Percentiles rank a stretch among this genome's conserved stretches.
Conservation (phyloP, 495 filamentous ascomycete genomes). For the Pseudomonodictys pantanalensis region DNA sequence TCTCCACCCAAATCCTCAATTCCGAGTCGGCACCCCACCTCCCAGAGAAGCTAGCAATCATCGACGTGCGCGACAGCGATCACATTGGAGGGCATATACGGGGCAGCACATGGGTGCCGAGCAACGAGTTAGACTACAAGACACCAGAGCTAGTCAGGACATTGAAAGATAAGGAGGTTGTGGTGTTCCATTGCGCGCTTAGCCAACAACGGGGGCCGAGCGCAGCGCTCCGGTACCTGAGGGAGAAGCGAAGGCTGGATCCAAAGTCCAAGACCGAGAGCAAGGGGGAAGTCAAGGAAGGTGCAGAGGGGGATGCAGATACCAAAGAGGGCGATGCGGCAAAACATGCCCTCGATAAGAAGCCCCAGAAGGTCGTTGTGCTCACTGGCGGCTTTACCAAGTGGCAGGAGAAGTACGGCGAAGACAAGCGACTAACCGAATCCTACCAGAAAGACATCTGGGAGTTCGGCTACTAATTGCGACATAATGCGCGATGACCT, state of each 20-base stretch:
- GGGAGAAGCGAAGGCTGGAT: slow-evolving; percentile 57
- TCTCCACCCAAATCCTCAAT: slow-evolving; percentile 16
- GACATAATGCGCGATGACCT: no score
- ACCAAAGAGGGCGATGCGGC: slow-evolving; percentile 31
- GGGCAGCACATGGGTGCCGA: slow-evolving; percentile 71
- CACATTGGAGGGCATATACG: slow-evolving; percentile 89
- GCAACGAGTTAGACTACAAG: slow-evolving; percentile 63
- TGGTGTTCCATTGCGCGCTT: slow-evolving; percentile 95
- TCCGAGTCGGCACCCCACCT: slow-evolving; percentile 3
- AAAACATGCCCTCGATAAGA: slow-evolving; percentile 44
- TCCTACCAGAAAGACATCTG: slow-evolving; percentile 83
- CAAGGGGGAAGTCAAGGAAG: slow-evolving; percentile 52
- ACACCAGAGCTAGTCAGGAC: slow-evolving; percentile 79
- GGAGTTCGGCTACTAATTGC: slow-evolving; percentile 56
- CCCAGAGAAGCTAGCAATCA: slow-evolving; percentile 56
- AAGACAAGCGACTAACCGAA: slow-evolving; percentile 79
- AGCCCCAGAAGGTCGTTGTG: slow-evolving; percentile 66
- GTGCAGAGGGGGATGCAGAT: slow-evolving; percentile 42
- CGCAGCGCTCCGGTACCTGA: slow-evolving; percentile 66
- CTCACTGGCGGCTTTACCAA: slow-evolving; percentile 83
- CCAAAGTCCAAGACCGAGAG: slow-evolving; percentile 42
- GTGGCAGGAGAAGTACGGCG: slow-evolving; percentile 85
- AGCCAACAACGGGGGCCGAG: slow-evolving; percentile 80
- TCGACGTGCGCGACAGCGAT: slow-evolving; percentile 90
- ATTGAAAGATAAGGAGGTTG: slow-evolving; percentile 71